Conservation (phyloP, 179 eudicot genomes). For the Heliamphora pulchella region DNA sequence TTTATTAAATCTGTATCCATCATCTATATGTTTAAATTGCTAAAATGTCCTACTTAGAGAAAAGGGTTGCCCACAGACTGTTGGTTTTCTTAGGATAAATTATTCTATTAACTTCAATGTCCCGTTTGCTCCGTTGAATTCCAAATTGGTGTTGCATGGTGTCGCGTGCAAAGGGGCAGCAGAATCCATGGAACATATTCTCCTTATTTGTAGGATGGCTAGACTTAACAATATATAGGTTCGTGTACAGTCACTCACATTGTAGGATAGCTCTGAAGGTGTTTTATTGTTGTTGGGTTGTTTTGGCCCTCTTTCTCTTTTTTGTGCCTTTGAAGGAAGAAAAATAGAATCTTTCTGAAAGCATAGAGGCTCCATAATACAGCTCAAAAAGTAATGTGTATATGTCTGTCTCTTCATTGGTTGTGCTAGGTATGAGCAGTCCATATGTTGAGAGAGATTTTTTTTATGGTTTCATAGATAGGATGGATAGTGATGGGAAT, state of each 20-base stretch:
- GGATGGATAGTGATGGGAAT: neutral
- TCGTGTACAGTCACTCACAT: too few relatives aligned
- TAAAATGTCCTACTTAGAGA: neutral
- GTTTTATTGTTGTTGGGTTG: too few relatives aligned
- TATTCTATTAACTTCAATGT: conserved; percentile 3
- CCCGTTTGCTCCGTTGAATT: neutral
- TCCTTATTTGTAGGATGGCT: neutral
- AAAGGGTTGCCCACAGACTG: neutral
- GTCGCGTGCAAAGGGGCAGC: neutral
- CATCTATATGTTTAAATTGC: neutral
- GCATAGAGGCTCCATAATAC: neutral
- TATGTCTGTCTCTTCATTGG: too few relatives aligned
- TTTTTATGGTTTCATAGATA: neutral
- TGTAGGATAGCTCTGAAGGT: too few relatives aligned
- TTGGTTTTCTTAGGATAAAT: neutral
- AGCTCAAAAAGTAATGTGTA: neutral
- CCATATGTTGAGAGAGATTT: too few relatives aligned
- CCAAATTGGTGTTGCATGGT: neutral
- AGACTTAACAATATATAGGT: too few relatives aligned
- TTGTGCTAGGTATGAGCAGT: too few relatives aligned
- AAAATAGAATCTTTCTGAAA: neutral
- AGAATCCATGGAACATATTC: neutral
- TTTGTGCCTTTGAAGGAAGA: neutral
- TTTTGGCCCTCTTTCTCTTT: too few relatives aligned
- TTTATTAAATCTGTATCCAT: neutral